phyloP scores from a whole-genome alignment of 352 stramenopile genomes.

The Globisporangium okanoganense region DNA sequence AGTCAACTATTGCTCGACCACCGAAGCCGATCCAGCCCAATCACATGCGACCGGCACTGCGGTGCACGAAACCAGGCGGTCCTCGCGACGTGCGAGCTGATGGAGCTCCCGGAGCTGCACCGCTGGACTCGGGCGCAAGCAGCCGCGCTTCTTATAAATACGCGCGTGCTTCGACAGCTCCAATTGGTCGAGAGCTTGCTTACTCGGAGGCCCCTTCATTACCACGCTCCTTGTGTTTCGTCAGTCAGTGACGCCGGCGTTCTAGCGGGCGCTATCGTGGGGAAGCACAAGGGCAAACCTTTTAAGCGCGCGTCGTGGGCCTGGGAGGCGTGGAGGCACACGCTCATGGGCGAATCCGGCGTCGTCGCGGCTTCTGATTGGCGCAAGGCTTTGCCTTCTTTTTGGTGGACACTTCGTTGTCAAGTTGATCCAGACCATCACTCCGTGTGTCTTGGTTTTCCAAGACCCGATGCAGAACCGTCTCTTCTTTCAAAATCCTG shows the following conservation, averaged over 20 bases:
- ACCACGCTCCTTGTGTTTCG: background rate
- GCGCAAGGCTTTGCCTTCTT: background rate
- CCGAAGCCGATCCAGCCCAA: no score
- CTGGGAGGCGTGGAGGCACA: background rate
- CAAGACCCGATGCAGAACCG: no score
- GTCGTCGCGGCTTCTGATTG: background rate
- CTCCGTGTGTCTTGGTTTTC: no score
- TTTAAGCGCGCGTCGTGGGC: no score
- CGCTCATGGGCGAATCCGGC: slow-evolving; percentile 1
- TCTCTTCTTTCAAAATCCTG: no score
- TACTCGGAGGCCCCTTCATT: no score
- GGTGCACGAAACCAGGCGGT: no score
- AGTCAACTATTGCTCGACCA: no score
- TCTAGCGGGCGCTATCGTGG: no score
- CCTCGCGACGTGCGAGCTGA: background rate
- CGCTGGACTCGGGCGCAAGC: background rate
- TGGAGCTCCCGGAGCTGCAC: background rate
- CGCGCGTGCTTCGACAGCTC: background rate
- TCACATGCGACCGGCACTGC: no score
- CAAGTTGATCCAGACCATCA: slow-evolving; percentile 1
- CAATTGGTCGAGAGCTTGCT: background rate
- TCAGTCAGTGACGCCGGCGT: background rate
- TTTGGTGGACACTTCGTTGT: background rate
- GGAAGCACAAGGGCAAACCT: no score
- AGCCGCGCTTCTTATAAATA: no score